Evolutionary conservation across 345 rosid genomes (phyloP), one percentile per base, ranked within the genome.

Genomic region (Gossypium stocksii): DNA sequence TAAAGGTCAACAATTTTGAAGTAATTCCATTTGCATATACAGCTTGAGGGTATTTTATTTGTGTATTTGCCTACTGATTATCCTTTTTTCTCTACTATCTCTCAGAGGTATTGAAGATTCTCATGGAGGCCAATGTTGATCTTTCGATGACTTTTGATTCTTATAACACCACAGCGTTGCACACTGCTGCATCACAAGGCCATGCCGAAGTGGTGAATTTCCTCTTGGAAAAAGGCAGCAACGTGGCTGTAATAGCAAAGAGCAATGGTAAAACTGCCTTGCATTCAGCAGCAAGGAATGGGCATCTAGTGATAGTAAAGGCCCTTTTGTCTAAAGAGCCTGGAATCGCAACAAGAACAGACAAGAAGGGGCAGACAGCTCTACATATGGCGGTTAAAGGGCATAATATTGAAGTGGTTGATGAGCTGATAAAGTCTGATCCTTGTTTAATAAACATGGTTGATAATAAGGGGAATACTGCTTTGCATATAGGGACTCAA

Each of bases 361-460:
- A 95, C 72, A 86, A 86, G 88, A 91, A 95, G 77, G 91, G 97
- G 66, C 98, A 95, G 80, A 91, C 93, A 1, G 88, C 96, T 23
- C 89, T 95, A 54, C 97, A 95, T 70, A 93, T 91, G 99, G 98
- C 99, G 0, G 98, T 83, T 78, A 95, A 95, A 85, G 97, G 99
- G 57, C 91, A 81, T 69, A 85, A 77, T 46, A 64, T 73, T 45
- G 93, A 86, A 69, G 78, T 90, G 3, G 97, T 93, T 0, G 85
- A 83, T 72, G 91, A 77, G 75, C 82, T 95, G 58, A 60, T 91
- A 71, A 65, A 76, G 68, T 83, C 80, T 0, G 88, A 85, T 79
- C 70, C 86, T 76, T 73, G 83, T 9, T 66, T 88, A 79, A 76
- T 89, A 49, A 93, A 95, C 82, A 85, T 84, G 54, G 89, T 82